A percentile compares a stretch with the other conserved stretches of the same genome.
Evolutionary conservation across 176 grass and related monocot species (phyloP).

Genomic region (Pontederia crassipes): DNA sequence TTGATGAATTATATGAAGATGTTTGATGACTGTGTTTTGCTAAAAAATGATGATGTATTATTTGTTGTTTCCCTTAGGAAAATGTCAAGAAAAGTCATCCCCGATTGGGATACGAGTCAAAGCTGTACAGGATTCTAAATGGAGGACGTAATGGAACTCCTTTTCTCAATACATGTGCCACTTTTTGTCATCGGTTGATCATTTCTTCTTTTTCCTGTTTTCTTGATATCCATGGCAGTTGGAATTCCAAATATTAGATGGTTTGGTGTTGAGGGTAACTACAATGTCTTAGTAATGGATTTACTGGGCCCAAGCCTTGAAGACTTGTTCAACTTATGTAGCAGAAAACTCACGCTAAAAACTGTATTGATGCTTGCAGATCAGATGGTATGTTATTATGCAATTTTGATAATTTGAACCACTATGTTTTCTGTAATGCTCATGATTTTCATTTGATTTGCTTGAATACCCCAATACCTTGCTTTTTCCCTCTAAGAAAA

Average conservation of each 20-base stretch:
- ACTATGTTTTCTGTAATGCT: neutral
- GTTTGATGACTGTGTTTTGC: constrained; percentile 8
- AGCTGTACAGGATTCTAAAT: constrained; percentile 79
- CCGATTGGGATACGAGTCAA: constrained; percentile 77
- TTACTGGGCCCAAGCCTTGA: constrained; percentile 75
- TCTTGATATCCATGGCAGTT: constrained; percentile 21
- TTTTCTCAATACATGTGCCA: neutral
- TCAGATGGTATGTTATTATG: constrained; percentile 52
- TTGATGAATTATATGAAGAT: constrained; percentile 1
- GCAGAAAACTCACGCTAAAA: constrained; percentile 70
- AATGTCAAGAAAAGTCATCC: constrained; percentile 91
- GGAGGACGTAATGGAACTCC: constrained; percentile 70
- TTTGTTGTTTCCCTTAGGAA: constrained; percentile 48
- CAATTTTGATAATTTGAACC: neutral
- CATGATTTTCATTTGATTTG: neutral
- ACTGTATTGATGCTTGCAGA: constrained; percentile 93
- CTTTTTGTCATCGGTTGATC: neutral
- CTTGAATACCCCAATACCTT: neutral
- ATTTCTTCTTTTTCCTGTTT: constrained; percentile 3
- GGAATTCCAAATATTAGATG: constrained; percentile 74
- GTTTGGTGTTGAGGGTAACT: constrained; percentile 89
- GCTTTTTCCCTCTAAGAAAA: no score
- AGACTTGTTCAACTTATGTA: constrained; percentile 84
- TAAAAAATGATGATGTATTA: constrained; percentile 14
- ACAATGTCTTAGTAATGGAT: constrained; percentile 94